Evolutionary conservation across 2,329 filamentous ascomycete species (phyloP), one percentile per base, ranked within the genome.

Genomic region (Ampelomyces quisqualis): DNA sequence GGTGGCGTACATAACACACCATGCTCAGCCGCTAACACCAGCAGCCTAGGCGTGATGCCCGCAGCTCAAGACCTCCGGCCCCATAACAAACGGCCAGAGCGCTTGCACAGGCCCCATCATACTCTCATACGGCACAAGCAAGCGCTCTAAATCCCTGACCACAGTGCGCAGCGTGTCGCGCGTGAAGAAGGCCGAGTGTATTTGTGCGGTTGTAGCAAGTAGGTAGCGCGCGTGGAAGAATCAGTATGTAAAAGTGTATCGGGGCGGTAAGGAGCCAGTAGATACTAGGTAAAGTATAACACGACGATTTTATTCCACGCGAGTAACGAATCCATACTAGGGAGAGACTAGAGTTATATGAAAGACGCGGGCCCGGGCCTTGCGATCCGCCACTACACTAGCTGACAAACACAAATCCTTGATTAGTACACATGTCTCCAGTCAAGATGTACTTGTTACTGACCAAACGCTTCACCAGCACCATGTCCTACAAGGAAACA

Each of bases 91-190:
- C 2, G 51, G 42, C 2, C 66, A 60, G 43, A 77, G 67, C 65
- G 78, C 75, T 36, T 73, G 73, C 23, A 76, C 40, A 0, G 76
- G 72, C 77, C 77, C 81, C 21, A 71, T 51, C 53, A 77, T 76
- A 46, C 70, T 75, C 53, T 81, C 77, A 46, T 77, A 81, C 3
- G 70, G 66, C 18, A 68, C 69, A 42, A 76, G 64, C 3, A 68
- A 65, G 1, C 55, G 51, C 49, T 74, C 71, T 37, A 80, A 74
- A 2, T 65, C 59, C 2, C 59, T 34, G 2, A 79, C 68, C 4
- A 71, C 60, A 2, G 58, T 47, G 4, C 67, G 59, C 0, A 73
- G 69, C 32, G 73, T 74, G 10, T 58, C 47, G 0, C 69, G 50
- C 34, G 74, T 73, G 56, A 80, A 81, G 60, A 81, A 81, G 2